A percentile compares a stretch with the other conserved stretches of the same genome.
These are phyloP conservation scores for Apiotrichum veenhuisii DNA, from an alignment of 1,284 basidiomycete species.

Conservation along the genomic window DNA sequence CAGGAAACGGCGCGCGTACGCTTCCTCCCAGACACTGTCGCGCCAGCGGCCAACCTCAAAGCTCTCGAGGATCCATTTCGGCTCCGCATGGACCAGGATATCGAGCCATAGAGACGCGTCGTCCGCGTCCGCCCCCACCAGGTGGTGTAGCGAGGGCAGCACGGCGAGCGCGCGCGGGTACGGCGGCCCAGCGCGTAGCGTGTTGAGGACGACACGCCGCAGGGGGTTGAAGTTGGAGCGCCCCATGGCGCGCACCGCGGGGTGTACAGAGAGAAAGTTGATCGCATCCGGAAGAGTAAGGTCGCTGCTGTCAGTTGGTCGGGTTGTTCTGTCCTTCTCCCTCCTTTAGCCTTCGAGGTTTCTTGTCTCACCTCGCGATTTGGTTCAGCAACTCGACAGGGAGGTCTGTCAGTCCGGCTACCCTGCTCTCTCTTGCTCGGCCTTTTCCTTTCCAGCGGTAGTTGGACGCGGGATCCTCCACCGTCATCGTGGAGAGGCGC, in stretches of 20 bases:
- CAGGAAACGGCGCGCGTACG: conserved; percentile 40
- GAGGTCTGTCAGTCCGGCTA: conserved; percentile 28
- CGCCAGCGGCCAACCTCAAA: conserved; percentile 34
- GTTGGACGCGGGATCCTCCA: background rate
- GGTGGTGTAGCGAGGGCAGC: conserved; percentile 34
- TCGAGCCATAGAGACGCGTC: conserved; percentile 30
- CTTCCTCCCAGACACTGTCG: conserved; percentile 38
- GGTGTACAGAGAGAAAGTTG: conserved; percentile 33
- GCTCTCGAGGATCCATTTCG: conserved; percentile 43
- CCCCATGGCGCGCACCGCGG: conserved; percentile 29
- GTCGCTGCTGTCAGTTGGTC: conserved; percentile 24
- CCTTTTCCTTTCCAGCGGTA: background rate
- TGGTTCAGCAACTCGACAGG: conserved; percentile 38
- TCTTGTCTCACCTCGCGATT: conserved; percentile 30
- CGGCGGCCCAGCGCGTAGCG: conserved; percentile 25
- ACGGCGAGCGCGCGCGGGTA: conserved; percentile 34
- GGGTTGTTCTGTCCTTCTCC: too few relatives aligned
- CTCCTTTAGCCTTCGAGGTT: too few relatives aligned
- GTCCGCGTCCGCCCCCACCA: conserved; percentile 19
- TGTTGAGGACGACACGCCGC: conserved; percentile 21
- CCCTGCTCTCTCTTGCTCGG: background rate
- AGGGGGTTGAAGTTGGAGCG: conserved; percentile 37
- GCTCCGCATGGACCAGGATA: conserved; percentile 33
- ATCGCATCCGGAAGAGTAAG: conserved; percentile 32
- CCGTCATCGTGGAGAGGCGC: too few relatives aligned